Evolutionary conservation across 1,139 yeast genomes (phyloP), one percentile per base, ranked within the genome.

Genomic region (Kodamaea fungicola): DNA sequence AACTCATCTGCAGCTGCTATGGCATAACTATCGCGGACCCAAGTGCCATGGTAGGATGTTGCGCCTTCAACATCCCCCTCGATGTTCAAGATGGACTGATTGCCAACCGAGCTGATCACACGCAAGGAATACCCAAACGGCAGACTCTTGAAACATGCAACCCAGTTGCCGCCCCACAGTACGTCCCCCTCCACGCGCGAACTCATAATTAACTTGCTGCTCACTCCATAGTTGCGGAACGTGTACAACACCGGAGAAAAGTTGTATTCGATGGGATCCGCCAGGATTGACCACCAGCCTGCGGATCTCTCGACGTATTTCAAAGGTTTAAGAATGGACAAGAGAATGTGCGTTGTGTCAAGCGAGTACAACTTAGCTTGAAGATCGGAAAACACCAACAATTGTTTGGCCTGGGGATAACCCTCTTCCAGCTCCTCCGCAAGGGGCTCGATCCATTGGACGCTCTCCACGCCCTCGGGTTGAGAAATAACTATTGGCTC

Each of bases 121-220:
- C 50, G 52, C 31, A 68, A 42, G 9, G 50, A 47, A 42, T 57
- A 65, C 8, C 72, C 73, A 39, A 50, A 59, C 10, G 67, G 47
- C 19, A 40, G 35, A 30, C 55, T 61, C 2, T 56, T 57, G 37
- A 67, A 62, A 33, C 56, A 46, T 30, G 54, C 46, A 6, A 68
- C 43, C 72, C 73, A 69, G 24, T 55, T 56, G 0, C 74, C 73
- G 1, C 61, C 52, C 74, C 74, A 69, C 22, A 13, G 10, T 7
- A 40, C 39, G 12, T 6, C 59, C 28, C n/a, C 45, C 38, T 1
- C 55, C 37, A 13, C 57, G 34, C 4, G 32, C 16, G 34, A 31
- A 22, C 12, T 35, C 30, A 24, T 43, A 4, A 43, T 31, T 12
- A 48, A 31, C 21, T 41, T 41, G 42, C 74, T 67, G 8, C 41